These are phyloP conservation scores for Scutellaria galericulata DNA, from an alignment of 257 asterid species.

Conservation along the genomic window DNA sequence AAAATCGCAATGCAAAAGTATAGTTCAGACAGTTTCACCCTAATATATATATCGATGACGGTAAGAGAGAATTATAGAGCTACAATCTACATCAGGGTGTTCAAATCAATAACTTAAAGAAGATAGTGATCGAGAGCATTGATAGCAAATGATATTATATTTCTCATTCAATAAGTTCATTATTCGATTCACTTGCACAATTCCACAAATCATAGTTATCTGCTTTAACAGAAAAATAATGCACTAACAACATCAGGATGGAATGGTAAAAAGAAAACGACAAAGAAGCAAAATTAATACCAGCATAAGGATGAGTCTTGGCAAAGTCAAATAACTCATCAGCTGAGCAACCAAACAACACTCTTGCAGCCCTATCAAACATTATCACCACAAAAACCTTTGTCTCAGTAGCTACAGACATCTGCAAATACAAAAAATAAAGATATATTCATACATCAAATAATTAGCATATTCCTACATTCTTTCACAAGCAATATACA, in stretches of 20 bases:
- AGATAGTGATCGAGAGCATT: background rate
- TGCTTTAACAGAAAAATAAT: background rate
- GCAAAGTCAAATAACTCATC: slow-evolving; percentile 82
- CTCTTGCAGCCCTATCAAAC: slow-evolving; percentile 90
- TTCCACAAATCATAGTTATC: background rate
- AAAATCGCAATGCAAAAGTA: background rate
- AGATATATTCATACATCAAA: background rate
- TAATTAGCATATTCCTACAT: background rate
- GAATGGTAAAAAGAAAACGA: background rate
- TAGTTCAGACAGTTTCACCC: background rate
- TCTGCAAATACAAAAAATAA: slow-evolving; percentile 48
- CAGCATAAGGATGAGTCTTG: slow-evolving; percentile 72
- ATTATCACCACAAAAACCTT: slow-evolving; percentile 73
- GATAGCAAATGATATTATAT: background rate
- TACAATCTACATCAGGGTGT: slow-evolving; percentile 14
- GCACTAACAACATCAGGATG: background rate
- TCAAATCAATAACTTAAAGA: background rate
- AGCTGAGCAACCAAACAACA: slow-evolving; percentile 89
- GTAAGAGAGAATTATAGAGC: slow-evolving; percentile 1
- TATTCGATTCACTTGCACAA: background rate
- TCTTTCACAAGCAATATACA: slow-evolving; percentile 1
- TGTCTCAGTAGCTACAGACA: slow-evolving; percentile 79
- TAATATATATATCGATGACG: background rate
- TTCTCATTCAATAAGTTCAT: background rate
- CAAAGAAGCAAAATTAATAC: slow-evolving; percentile 39